phyloP scores from a whole-genome alignment of 2,329 filamentous ascomycete genomes.

The Passalora sequoiae region DNA sequence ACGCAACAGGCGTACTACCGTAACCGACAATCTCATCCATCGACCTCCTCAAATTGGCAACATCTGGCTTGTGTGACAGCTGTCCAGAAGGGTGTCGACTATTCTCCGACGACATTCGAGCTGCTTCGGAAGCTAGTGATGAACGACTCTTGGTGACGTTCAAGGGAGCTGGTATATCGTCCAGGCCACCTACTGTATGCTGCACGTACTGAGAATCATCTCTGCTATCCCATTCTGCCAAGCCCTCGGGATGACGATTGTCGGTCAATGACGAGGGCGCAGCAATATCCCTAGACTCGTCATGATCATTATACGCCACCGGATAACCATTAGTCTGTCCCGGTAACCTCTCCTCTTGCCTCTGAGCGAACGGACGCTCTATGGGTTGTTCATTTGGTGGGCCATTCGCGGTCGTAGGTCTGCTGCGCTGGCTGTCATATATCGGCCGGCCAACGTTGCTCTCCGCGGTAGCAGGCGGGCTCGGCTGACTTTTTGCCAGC shows the following conservation, averaged over 20 bases:
- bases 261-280: not conserved
- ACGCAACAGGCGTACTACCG: not conserved
- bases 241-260: not conserved
- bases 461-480: not conserved
- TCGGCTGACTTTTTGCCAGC: not conserved
- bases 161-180: conserved; percentile 10
- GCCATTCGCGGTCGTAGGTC: not conserved
- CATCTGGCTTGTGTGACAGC: conserved; percentile 8
- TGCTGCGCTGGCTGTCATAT: not conserved
- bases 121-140: not conserved
- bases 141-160: conserved; percentile 12
- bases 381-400: not conserved
- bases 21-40: not conserved
- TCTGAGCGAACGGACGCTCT: not conserved
- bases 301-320: not conserved
- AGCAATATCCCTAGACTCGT: not conserved
- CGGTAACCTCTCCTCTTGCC: not conserved
- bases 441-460: not conserved
- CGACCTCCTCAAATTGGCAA: not conserved
- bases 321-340: not conserved
- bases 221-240: not conserved
- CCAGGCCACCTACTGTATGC: not conserved
- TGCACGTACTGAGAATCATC: not conserved
- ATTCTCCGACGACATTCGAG: conserved; percentile 16
- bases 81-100: conserved; percentile 25